Conservation (phyloP, 495 filamentous ascomycete genomes). For the Aspergillus ellipticus region DNA sequence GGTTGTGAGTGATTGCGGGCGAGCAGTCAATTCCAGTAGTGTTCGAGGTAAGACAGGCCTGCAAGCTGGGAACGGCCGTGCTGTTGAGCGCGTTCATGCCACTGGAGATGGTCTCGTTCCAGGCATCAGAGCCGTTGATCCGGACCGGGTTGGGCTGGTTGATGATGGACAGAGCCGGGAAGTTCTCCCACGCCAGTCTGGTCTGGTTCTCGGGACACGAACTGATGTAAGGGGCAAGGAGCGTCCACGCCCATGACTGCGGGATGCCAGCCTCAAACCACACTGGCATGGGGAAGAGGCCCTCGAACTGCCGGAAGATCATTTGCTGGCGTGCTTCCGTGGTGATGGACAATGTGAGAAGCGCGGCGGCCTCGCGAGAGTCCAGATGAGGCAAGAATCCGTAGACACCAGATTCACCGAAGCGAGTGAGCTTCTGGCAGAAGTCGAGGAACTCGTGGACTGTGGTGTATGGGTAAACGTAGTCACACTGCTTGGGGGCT, state of each 20-base stretch:
- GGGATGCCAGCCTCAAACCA: conserved; percentile 82
- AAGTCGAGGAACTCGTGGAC: conserved; percentile 83
- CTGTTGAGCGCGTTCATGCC: conserved; percentile 35
- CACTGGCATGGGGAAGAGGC: conserved; percentile 79
- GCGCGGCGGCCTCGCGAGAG: conserved; percentile 66
- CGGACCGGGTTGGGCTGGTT: conserved; percentile 72
- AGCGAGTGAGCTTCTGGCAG: conserved; percentile 79
- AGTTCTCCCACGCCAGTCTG: conserved; percentile 83
- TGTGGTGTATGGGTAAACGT: conserved; percentile 77
- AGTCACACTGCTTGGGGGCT: conserved; percentile 70
- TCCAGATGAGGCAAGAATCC: conserved; percentile 81
- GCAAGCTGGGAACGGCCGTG: conserved; percentile 29
- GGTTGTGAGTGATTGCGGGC: conserved; percentile 64
- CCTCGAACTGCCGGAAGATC: conserved; percentile 83
- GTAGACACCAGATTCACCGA: conserved; percentile 78
- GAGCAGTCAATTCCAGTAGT: conserved; percentile 52
- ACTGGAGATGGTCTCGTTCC: conserved; percentile 32
- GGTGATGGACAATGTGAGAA: conserved; percentile 73
- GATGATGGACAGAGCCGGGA: conserved; percentile 67
- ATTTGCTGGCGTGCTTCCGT: conserved; percentile 87
- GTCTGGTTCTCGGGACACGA: conserved; percentile 73
- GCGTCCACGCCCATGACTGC: conserved; percentile 84
- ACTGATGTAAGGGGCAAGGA: conserved; percentile 80
- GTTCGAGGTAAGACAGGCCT: conserved; percentile 50
- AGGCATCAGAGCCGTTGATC: conserved; percentile 53